Evolutionary conservation across 2,329 filamentous ascomycete species (phyloP).

Genomic region (Fusarium buxicola): DNA sequence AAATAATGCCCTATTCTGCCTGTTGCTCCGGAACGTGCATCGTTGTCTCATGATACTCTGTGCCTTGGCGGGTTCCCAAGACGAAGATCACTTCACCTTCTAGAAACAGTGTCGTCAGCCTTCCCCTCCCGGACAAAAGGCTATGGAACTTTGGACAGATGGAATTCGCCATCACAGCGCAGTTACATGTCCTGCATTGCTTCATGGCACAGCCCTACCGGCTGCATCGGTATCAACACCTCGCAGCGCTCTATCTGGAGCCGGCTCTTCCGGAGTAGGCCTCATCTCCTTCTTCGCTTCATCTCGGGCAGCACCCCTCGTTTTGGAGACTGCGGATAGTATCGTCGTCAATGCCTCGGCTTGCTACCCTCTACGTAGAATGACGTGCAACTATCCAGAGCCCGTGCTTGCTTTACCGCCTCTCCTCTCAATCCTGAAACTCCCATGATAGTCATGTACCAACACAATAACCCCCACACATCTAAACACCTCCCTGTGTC

Average conservation of each 20-base stretch:
- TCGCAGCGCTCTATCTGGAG: slow-evolving; percentile 6
- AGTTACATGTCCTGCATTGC: neutral
- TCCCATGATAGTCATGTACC: slow-evolving; percentile 6
- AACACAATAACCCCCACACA: slow-evolving; percentile 9
- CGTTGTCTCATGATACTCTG: too few species aligned
- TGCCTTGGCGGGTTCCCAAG: too few species aligned
- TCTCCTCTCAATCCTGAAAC: slow-evolving; percentile 3
- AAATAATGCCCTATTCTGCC: neutral
- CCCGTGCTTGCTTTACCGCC: neutral
- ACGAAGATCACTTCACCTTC: too few species aligned
- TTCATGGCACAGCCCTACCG: slow-evolving; percentile 23
- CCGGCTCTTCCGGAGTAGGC: neutral
- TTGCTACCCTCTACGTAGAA: neutral
- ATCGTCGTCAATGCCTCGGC: neutral
- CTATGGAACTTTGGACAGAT: neutral
- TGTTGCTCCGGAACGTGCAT: too few species aligned
- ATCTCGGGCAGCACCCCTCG: too few species aligned
- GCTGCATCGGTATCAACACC: slow-evolving; percentile 17
- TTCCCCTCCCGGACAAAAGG: too few species aligned
- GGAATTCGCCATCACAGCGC: neutral
- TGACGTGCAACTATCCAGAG: slow-evolving; percentile 2
- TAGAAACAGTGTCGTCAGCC: too few species aligned
- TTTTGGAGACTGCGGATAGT: neutral
- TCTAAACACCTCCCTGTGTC: neutral
- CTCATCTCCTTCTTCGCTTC: too few species aligned